Percentiles rank a stretch among this genome's conserved stretches.
Evolutionary conservation across 208 protist species (phyloP).

Genomic region (Sergeia podlipaevii): DNA sequence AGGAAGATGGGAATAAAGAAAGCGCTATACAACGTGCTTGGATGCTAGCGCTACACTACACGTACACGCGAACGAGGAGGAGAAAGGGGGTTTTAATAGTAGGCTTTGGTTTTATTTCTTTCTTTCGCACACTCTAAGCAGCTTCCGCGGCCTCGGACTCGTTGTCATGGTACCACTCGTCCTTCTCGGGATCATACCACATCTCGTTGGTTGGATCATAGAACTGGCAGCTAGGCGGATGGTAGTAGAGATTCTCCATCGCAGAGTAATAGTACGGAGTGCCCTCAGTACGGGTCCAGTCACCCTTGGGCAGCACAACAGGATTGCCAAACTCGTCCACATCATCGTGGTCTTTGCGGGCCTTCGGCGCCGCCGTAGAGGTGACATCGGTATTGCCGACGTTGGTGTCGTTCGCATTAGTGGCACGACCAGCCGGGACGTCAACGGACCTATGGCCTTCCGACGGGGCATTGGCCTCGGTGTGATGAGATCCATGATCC

Average conservation of each 20-base stretch:
- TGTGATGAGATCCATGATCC: neutral
- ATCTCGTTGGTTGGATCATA: conserved; percentile 88
- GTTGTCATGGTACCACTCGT: conserved; percentile 85
- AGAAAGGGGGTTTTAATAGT: no score
- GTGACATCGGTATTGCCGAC: conserved; percentile 9
- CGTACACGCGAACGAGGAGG: no score
- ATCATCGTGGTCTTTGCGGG: conserved; percentile 9
- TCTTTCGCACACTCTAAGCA: conserved; percentile 7
- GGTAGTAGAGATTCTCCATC: conserved; percentile 86
- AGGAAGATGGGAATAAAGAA: no score
- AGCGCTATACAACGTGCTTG: no score
- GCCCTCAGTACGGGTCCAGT: conserved; percentile 76
- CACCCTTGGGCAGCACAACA: conserved; percentile 68
- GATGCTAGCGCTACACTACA: no score
- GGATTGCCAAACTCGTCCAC: conserved; percentile 54
- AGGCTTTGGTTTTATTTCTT: neutral
- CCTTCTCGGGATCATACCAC: conserved; percentile 88
- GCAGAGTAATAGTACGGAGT: conserved; percentile 88
- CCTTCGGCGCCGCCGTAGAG: conserved; percentile 13
- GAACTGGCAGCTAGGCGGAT: conserved; percentile 88
- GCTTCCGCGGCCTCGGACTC: conserved; percentile 20
- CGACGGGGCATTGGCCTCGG: neutral
- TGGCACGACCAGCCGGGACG: conserved; percentile 16
- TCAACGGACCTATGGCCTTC: conserved; percentile 7
- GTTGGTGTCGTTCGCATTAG: conserved; percentile 14